Base-by-base conservation (phyloP, 768 basidiomycete genomes). In the Phylloporus rhodoxanthus region DNA sequence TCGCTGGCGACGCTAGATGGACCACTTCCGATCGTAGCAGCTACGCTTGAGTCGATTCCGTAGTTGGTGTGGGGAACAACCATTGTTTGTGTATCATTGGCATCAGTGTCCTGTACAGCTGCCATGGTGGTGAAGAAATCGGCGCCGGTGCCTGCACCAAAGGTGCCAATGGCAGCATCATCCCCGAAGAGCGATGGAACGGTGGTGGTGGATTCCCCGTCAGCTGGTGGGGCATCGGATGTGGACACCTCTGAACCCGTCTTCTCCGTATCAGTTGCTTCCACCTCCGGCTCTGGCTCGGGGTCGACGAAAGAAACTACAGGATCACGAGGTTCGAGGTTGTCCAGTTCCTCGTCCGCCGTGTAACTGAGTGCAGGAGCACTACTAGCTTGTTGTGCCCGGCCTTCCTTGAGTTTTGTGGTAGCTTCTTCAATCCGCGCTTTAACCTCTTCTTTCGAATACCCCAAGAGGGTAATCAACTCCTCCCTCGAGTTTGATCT, bases 1-100 rank as follows among this genome's bases (percentile, higher is more conserved):
- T 65, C 61, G 48, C 61, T 86, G 0, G 82, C 79, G 30, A 87
- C 77, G 7, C 90, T 92, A 0, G 91, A 90, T 2, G 92, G 83
- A 2, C 91, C 76, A 2, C 91, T 93, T n/a, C 95, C 95, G 23
- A 90, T 77, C 0, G 95, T 99, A 0, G 95, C 95, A 17, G 94
- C 95, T 13, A 94, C 92, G 2, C 90, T 92, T 0, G 93, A 94
- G 61, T 92, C 92, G 28, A 85, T 67, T 4, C 78, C 79, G 50
- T 90, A 87, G 57, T 84, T 87, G 43, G 77, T 82, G 56, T 91
- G 91, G 0, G 91, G 92, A 5, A 93, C 77, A 28, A 74, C 67
- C 46, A 90, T 75, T 5, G 61, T 49, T n/a, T 40, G 64, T 3
- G 52, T 17, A 30, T 69, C 65, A 34, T 67, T 65, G 21, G 60